Evolutionary conservation across 352 stramenopile genomes (phyloP), one percentile per base, ranked within the genome.

Genomic region (Globisporangium heterothallicum): DNA sequence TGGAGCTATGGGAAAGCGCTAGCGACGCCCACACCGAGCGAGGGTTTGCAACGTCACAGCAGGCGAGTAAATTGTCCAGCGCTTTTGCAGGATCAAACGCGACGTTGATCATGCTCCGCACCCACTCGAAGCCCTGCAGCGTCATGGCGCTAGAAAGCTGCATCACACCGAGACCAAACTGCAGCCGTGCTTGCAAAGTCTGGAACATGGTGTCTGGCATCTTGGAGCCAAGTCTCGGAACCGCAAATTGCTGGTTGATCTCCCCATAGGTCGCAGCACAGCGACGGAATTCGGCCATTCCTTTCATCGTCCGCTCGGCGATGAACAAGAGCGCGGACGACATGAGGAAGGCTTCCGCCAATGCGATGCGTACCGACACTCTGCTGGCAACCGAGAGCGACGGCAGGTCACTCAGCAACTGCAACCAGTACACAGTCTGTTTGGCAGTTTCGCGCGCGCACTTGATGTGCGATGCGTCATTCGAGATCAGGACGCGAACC

Each of bases 401-500:
- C 12, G 63, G 18, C 6, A 79, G 48, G 6, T 65, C 70, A 5
- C 34, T 36, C 18, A 79, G 18, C 16, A 13, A 44, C 22, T 77
- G 58, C 12, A 79, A 48, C 61, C 61, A 68, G 32, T 10, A 19
- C 16, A 68, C 64, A 6, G 64, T 51, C 29, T 65, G 64, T 3
- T 50, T 64, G 6, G 56, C 67, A 2, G 25, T 36, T 2, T 50
- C 36, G 2, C 59, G 55, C 2, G 70, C 67, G 12, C 61, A 56
- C 12, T 66, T 66, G 1, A 58, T 7, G 4, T 64, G 59, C 10
- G 70, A 45, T 26, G 43, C 13, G 32, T 80, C 70, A 25, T 73
- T 72, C 18, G 70, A 80, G 19, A 69, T 47, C 22, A 80, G 13
- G 18, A 75, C 70, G 2, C 70, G 66, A 7, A 70, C 42, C 0